Percentiles rank a stretch among this genome's conserved stretches.
Conservation (phyloP, 2,329 filamentous ascomycete species). For the Fusarium musae region DNA sequence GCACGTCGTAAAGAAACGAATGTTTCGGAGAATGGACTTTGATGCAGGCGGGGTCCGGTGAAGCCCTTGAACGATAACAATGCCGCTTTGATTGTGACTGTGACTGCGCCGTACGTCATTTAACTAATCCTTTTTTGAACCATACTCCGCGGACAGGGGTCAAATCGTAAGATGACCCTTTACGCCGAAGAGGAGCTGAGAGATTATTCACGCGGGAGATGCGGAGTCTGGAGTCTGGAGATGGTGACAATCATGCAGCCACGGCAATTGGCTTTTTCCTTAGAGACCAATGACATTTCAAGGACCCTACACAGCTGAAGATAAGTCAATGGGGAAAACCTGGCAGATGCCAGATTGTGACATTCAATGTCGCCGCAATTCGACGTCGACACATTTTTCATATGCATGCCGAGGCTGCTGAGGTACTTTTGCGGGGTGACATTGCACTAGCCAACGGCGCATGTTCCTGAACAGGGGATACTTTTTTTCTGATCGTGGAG, state of each 20-base stretch:
- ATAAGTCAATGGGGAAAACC: neutral
- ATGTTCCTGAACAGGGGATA: conserved; percentile 30
- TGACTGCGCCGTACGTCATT: neutral
- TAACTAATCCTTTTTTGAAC: conserved; percentile 17
- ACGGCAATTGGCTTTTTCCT: neutral
- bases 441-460: conserved; percentile 15
- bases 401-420: conserved; percentile 44
- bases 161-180: neutral
- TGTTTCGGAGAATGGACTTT: neutral
- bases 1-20: neutral
- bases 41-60: neutral
- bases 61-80: neutral
- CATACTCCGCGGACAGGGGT: conserved; percentile 6
- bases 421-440: conserved; percentile 29
- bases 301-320: neutral
- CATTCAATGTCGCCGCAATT: conserved; percentile 11
- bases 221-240: neutral
- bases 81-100: neutral
- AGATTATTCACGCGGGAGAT: neutral
- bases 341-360: conserved; percentile 10
- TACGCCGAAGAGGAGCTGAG: conserved; percentile 8
- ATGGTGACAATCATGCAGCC: neutral
- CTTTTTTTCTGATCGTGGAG: conserved; percentile 13
- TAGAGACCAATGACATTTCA: neutral
- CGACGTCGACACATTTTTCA: conserved; percentile 37